Conservation (phyloP, 768 basidiomycete species). For the Pleurotus ostreatus region DNA sequence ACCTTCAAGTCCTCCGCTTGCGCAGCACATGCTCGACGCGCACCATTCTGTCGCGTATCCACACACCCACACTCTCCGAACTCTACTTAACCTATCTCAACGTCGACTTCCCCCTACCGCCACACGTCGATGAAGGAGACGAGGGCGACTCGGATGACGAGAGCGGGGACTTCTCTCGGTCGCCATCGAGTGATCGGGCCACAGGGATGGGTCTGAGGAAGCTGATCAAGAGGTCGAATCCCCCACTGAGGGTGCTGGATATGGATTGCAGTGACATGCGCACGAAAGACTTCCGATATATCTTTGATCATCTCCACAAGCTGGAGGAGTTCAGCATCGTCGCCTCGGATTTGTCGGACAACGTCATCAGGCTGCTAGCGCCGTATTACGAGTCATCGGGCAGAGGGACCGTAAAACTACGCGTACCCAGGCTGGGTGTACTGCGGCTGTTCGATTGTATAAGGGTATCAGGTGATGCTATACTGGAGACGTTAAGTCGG, state of each 20-base stretch:
- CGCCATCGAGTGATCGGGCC: slow-evolving; percentile 71
- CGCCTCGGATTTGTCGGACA: slow-evolving; percentile 79
- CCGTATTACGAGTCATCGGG: slow-evolving; percentile 27
- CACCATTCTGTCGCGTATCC: slow-evolving; percentile 58
- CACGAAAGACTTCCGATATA: slow-evolving; percentile 73
- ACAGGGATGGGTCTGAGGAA: slow-evolving; percentile 77
- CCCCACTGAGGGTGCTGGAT: slow-evolving; percentile 60
- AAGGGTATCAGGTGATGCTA: slow-evolving; percentile 51
- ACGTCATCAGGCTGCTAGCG: slow-evolving; percentile 56
- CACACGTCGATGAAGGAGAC: slow-evolving; percentile 31
- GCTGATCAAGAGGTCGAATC: slow-evolving; percentile 55
- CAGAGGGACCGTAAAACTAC: slow-evolving; percentile 22
- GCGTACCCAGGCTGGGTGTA: slow-evolving; percentile 50
- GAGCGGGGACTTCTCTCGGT: slow-evolving; percentile 69
- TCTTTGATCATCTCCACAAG: slow-evolving; percentile 50
- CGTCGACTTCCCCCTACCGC: slow-evolving; percentile 46
- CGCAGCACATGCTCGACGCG: slow-evolving; percentile 61
- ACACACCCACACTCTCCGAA: slow-evolving; percentile 54
- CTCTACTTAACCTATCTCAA: slow-evolving; percentile 68
- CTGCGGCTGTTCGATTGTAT: slow-evolving; percentile 62
- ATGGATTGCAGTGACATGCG: slow-evolving; percentile 86
- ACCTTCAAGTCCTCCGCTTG: slow-evolving; percentile 53
- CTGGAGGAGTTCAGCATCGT: slow-evolving; percentile 70
- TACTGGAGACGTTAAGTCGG: slow-evolving; percentile 47
- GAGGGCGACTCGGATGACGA: slow-evolving; percentile 75